phyloP scores from a whole-genome alignment of 176 grass and related monocot genomes.

The Poa pratensis region DNA sequence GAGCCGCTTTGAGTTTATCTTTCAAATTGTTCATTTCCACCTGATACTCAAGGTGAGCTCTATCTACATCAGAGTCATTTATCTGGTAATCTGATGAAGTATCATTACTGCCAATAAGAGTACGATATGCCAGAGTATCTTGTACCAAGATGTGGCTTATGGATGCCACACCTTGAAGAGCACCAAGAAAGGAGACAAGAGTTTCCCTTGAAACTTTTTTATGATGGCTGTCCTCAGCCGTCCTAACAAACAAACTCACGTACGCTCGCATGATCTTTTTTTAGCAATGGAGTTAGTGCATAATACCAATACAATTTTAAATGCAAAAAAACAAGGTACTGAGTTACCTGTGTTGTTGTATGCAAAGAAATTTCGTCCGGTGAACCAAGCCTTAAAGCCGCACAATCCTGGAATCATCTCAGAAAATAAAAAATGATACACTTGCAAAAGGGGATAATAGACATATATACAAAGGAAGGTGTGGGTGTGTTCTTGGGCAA shows the following conservation, averaged over 20 bases:
- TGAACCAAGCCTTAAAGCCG: slow-evolving; percentile 33
- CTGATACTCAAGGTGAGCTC: background rate
- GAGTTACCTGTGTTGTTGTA: slow-evolving; percentile 39
- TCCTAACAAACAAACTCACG: background rate
- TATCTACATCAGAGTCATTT: background rate
- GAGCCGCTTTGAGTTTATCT: background rate
- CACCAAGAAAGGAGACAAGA: background rate
- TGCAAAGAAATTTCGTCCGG: background rate
- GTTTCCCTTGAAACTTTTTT: background rate
- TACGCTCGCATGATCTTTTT: slow-evolving; percentile 3
- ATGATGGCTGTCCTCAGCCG: background rate
- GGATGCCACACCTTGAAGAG: background rate
- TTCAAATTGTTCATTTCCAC: slow-evolving; percentile 14
- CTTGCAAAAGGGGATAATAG: background rate
- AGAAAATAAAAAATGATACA: background rate
- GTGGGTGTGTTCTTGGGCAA: background rate
- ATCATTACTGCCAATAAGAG: background rate
- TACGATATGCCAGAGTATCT: background rate
- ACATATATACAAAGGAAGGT: background rate
- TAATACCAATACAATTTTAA: background rate
- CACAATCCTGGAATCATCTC: slow-evolving; percentile 30
- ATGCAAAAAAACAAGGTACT: background rate
- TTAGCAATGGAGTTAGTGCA: background rate
- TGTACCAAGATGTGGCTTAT: slow-evolving; percentile 11
- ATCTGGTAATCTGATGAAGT: background rate